Evolutionary conservation across 306 rosid species (phyloP).

Genomic region (Acacia acuminata): DNA sequence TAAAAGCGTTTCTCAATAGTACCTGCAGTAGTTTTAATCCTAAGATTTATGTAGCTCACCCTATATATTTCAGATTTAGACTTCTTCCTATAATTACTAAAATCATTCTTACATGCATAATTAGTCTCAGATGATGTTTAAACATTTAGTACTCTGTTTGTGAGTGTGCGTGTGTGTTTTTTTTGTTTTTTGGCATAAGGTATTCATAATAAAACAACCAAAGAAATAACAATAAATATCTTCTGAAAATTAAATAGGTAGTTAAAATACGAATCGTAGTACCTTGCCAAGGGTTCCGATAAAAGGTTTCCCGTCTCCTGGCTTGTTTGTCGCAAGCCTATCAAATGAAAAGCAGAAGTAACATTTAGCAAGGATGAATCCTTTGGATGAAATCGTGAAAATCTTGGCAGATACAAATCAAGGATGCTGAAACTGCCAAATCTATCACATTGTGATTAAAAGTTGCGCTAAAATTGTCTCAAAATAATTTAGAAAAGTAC

Average conservation of each 20-base stretch:
- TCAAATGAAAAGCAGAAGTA: slow-evolving; percentile 25
- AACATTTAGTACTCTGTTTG: not conserved
- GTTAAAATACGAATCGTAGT: slow-evolving; percentile 36
- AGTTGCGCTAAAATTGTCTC: slow-evolving; percentile 2
- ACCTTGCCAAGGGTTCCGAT: slow-evolving; percentile 82
- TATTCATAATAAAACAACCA: not conserved
- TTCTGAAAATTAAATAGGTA: not conserved
- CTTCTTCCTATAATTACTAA: not conserved
- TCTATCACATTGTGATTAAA: not conserved
- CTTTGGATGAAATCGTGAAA: slow-evolving; percentile 6
- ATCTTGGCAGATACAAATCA: not conserved
- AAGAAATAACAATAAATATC: not conserved
- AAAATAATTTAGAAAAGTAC: not conserved
- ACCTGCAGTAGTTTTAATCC: not conserved
- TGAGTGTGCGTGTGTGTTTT: no score
- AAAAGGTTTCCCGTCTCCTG: slow-evolving; percentile 80
- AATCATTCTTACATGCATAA: not conserved
- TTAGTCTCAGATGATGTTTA: not conserved
- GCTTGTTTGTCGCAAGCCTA: slow-evolving; percentile 76
- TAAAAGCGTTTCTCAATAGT: no score
- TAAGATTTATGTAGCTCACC: not conserved
- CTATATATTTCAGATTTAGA: not conserved
- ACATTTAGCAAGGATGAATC: not conserved
- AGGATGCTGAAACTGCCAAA: not conserved
- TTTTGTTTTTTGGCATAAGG: not conserved